phyloP scores from a whole-genome alignment of 2,329 filamentous ascomycete species.

The Aureobasidium namibiae region DNA sequence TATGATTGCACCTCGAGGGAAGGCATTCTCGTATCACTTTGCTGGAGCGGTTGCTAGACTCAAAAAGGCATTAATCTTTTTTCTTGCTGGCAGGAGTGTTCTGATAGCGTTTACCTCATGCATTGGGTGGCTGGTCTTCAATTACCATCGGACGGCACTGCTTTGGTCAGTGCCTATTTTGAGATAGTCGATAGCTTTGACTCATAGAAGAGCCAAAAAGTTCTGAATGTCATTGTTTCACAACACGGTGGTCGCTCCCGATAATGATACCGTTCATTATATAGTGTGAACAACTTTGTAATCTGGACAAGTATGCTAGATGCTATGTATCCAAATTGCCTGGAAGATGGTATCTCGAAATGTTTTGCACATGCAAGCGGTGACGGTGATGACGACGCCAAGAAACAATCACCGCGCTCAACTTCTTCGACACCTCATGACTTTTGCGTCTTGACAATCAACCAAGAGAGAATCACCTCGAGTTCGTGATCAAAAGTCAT shows the following conservation, averaged over 20 bases:
- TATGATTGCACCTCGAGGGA: not conserved
- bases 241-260: not conserved
- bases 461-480: not conserved
- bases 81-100: constrained; percentile 2
- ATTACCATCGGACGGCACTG: not conserved
- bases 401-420: constrained; percentile 4
- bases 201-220: not conserved
- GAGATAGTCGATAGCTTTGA: not conserved
- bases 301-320: too few species aligned
- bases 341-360: not conserved
- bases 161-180: not conserved
- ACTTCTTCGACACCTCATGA: constrained; percentile 1
- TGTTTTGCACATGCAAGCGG: not conserved
- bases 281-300: too few species aligned
- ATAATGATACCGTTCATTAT: too few species aligned
- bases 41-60: not conserved
- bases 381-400: constrained; percentile 6
- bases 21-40: not conserved
- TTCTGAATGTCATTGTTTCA: not conserved
- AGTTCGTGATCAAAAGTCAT: not conserved
- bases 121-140: not conserved
- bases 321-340: too few species aligned
- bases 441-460: not conserved
- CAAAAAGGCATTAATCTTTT: not conserved
- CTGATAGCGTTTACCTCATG: constrained; percentile 7